phyloP scores from a whole-genome alignment of 2,329 filamentous ascomycete species.

The Aureobasidium leucospermi region DNA sequence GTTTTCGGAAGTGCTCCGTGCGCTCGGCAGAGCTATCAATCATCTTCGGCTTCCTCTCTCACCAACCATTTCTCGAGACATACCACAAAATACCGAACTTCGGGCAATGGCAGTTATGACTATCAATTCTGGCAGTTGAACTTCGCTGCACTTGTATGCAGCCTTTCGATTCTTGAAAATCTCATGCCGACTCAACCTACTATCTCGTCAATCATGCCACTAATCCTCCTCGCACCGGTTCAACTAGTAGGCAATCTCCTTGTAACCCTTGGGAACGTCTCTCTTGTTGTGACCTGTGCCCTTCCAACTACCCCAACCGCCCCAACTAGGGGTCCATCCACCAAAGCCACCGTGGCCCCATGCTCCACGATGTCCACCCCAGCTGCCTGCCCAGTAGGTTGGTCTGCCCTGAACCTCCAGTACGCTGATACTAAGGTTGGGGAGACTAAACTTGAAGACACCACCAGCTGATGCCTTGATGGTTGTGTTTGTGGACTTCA shows the following conservation, averaged over 20 bases:
- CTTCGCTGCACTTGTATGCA: neutral
- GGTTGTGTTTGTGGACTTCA: slow-evolving; percentile 34
- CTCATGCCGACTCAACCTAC: neutral
- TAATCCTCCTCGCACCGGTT: neutral
- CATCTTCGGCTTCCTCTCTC: neutral
- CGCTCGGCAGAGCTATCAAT: neutral
- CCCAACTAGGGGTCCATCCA: neutral
- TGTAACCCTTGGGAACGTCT: slow-evolving; percentile 3
- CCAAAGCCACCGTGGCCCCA: slow-evolving; percentile 6
- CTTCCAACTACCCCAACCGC: slow-evolving; percentile 2
- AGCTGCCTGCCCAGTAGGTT: slow-evolving; percentile 9
- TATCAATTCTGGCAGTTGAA: neutral
- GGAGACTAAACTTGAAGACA: slow-evolving; percentile 45
- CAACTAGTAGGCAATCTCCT: slow-evolving; percentile 11
- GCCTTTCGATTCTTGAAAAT: neutral
- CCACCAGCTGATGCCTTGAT: slow-evolving; percentile 41
- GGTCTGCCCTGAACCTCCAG: slow-evolving; percentile 33
- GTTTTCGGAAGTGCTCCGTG: neutral
- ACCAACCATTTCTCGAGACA: neutral
- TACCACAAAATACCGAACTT: neutral
- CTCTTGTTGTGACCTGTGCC: neutral
- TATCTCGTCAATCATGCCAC: neutral
- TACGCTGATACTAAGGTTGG: slow-evolving; percentile 50
- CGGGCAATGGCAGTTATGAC: neutral
- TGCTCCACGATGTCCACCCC: neutral